These are phyloP conservation scores for Boletus sp. DNA, from an alignment of 768 basidiomycete genomes.

Conservation along the genomic window DNA sequence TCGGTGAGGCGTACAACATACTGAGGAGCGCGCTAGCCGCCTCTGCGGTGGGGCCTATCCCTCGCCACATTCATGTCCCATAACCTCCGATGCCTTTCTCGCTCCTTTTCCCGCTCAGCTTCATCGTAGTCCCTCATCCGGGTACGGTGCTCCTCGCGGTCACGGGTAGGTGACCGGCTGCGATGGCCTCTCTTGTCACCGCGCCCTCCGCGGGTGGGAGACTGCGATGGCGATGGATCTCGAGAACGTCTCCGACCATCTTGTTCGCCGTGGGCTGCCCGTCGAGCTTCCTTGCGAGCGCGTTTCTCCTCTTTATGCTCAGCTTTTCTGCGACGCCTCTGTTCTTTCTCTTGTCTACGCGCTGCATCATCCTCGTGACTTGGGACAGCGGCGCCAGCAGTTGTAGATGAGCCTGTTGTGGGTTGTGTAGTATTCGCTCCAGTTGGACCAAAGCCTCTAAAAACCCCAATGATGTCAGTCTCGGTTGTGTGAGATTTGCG, in stretches of 20 bases:
- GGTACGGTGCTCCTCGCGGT: constrained; percentile 17
- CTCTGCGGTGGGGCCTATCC: constrained; percentile 29
- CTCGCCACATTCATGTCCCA: constrained; percentile 50
- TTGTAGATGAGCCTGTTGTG: constrained; percentile 15
- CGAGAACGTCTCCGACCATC: constrained; percentile 25
- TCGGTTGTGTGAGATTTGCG: background rate
- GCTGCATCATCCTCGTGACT: constrained; percentile 30
- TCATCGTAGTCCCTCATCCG: constrained; percentile 27
- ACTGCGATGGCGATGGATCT: constrained; percentile 36
- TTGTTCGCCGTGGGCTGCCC: constrained; percentile 33
- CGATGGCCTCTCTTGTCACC: constrained; percentile 22
- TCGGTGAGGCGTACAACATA: constrained; percentile 6
- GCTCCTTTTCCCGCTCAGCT: constrained; percentile 25
- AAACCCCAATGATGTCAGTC: constrained; percentile 12
- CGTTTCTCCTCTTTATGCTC: constrained; percentile 60
- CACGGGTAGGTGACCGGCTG: constrained; percentile 30
- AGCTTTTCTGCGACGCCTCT: constrained; percentile 48
- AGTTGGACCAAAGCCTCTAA: constrained; percentile 70
- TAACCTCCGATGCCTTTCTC: constrained; percentile 46
- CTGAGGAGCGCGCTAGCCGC: constrained; percentile 14
- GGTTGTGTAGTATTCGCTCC: constrained; percentile 33
- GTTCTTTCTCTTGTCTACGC: constrained; percentile 42
- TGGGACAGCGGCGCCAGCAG: constrained; percentile 12
- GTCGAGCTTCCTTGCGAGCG: constrained; percentile 50
- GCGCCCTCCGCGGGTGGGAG: constrained; percentile 25